phyloP scores from a whole-genome alignment of 2,329 filamentous ascomycete genomes.

The Colletotrichum musae region DNA sequence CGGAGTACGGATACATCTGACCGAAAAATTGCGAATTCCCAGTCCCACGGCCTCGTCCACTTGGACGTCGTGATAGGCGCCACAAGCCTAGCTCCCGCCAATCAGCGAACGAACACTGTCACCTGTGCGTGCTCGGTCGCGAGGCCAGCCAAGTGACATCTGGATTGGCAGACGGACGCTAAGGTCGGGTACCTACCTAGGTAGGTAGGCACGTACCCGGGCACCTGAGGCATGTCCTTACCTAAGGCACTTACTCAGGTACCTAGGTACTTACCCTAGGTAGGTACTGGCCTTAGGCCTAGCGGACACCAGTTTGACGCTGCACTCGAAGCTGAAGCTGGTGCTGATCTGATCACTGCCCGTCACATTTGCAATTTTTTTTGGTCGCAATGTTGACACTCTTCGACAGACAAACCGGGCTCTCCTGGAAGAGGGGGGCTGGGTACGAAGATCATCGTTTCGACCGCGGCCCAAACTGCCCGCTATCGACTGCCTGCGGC shows the following conservation, averaged over 20 bases:
- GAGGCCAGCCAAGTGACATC: no score
- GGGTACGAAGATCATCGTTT: slow-evolving; percentile 38
- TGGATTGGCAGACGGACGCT: no score
- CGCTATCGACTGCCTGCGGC: slow-evolving; percentile 40
- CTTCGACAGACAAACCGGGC: slow-evolving; percentile 15
- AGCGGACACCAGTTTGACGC: no score
- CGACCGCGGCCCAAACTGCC: slow-evolving; percentile 32
- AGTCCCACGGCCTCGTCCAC: slow-evolving; percentile 11
- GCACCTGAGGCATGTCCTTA: no score
- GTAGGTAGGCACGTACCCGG: no score
- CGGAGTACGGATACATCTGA: no score
- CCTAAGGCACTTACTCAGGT: no score
- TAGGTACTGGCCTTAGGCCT: no score
- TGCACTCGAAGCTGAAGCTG: neutral
- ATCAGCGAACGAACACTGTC: slow-evolving; percentile 4
- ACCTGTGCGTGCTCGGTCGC: neutral
- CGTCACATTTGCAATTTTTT: slow-evolving; percentile 24
- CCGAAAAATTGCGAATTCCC: slow-evolving; percentile 24
- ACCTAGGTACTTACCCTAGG: no score
- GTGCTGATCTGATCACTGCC: slow-evolving; percentile 1
- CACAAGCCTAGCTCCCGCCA: slow-evolving; percentile 25
- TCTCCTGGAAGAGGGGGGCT: slow-evolving; percentile 13
- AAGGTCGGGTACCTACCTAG: no score
- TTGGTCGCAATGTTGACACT: slow-evolving; percentile 1
- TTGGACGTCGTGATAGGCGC: slow-evolving; percentile 11